Percentiles rank a stretch among this genome's conserved stretches.
These are phyloP conservation scores for Rhizopogon parksii DNA, from an alignment of 1,284 basidiomycete species.

Conservation along the genomic window DNA sequence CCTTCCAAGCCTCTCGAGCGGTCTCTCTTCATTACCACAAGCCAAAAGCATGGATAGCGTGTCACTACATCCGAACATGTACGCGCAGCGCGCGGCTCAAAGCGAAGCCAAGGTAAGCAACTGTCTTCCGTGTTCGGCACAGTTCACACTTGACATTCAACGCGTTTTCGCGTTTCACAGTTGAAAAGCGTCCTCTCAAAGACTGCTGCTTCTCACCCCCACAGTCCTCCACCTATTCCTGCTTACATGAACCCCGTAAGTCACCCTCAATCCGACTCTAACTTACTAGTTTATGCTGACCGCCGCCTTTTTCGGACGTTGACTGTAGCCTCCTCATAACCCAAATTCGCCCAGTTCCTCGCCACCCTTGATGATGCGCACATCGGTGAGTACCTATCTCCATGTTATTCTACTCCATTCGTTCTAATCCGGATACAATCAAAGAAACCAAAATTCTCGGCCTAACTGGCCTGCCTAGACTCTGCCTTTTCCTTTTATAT, in stretches of 20 bases:
- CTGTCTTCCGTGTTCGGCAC: slow-evolving; percentile 2
- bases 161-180: slow-evolving; percentile 23
- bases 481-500: slow-evolving; percentile 2
- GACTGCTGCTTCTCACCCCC: slow-evolving; percentile 33
- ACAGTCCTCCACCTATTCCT: slow-evolving; percentile 23
- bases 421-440: slow-evolving; percentile 6
- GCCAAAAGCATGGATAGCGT: slow-evolving; percentile 61
- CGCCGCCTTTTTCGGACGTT: background rate
- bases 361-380: slow-evolving; percentile 50
- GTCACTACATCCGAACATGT: slow-evolving; percentile 61
- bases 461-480: slow-evolving; percentile 17
- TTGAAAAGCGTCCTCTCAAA: slow-evolving; percentile 46
- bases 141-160: background rate
- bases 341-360: slow-evolving; percentile 32
- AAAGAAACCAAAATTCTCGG: slow-evolving; percentile 28
- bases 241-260: slow-evolving; percentile 36
- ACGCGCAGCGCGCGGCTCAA: slow-evolving; percentile 55
- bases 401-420: background rate
- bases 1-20: slow-evolving; percentile 61
- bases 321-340: slow-evolving; percentile 30
- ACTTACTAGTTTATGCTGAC: slow-evolving; percentile 7
- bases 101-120: slow-evolving; percentile 62
- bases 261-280: slow-evolving; percentile 4
- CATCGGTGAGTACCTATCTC: slow-evolving; percentile 32
- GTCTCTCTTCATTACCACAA: slow-evolving; percentile 59